A percentile compares a stretch with the other conserved stretches of the same genome.
These are phyloP conservation scores for Aspergillus neoniger DNA, from an alignment of 2,329 filamentous ascomycete genomes.

Conservation along the genomic window DNA sequence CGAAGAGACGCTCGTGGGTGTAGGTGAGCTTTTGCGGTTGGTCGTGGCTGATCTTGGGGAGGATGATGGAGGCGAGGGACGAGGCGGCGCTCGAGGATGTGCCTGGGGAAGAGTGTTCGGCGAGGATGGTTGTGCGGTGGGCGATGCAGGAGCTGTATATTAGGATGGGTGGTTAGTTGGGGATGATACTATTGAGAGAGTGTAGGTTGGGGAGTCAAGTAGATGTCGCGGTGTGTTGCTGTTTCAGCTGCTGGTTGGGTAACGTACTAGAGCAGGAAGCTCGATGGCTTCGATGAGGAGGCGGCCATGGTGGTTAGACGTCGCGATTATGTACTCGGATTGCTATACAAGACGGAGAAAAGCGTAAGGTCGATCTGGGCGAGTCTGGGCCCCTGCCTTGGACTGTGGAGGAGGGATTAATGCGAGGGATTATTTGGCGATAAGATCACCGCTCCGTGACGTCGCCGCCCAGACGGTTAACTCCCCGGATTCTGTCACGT, in stretches of 20 bases:
- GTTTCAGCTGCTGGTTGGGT: not conserved
- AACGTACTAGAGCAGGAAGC: conserved; percentile 72
- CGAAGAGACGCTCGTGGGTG: conserved; percentile 86
- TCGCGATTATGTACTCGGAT: not conserved
- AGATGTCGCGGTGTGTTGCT: not conserved
- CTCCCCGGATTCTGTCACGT: conserved; percentile 22
- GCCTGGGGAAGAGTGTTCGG: conserved; percentile 87
- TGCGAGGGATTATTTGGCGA: not conserved
- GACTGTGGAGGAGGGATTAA: not conserved
- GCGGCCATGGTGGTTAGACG: conserved; percentile 56
- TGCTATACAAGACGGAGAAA: not conserved
- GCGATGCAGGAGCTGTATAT: conserved; percentile 80
- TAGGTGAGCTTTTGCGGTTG: conserved; percentile 87
- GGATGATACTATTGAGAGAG: not conserved
- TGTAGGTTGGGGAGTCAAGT: not conserved
- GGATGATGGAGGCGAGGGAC: conserved; percentile 86
- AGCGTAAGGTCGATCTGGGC: not conserved
- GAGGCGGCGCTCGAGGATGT: conserved; percentile 82
- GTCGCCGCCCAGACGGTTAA: conserved; percentile 20
- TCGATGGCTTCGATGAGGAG: conserved; percentile 62
- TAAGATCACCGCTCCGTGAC: conserved; percentile 23
- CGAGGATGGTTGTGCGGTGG: conserved; percentile 86
- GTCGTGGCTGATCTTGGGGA: conserved; percentile 87
- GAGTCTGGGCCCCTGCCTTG: not conserved
- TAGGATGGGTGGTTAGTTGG: not conserved